Percentiles rank a stretch among this genome's conserved stretches.
Conservation (phyloP, 148 eudicot species). For the Arbutus unedo region DNA sequence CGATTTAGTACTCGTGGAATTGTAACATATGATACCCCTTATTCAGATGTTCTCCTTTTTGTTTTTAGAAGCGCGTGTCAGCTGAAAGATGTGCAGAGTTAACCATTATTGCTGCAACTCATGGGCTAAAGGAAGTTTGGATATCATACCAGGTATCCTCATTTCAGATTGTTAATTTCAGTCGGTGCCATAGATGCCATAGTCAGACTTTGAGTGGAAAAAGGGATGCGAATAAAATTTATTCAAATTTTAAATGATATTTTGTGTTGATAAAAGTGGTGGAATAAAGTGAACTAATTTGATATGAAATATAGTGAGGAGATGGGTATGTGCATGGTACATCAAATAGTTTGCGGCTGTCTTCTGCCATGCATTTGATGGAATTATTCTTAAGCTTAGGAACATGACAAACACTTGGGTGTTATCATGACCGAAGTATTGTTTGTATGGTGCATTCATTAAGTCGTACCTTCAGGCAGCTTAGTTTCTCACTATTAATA, state of each 20-base stretch:
- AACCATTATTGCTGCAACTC: slow-evolving; percentile 85
- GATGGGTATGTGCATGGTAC: not conserved
- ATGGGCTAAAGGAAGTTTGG: slow-evolving; percentile 95
- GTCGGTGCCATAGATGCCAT: not conserved
- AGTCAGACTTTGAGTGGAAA: not conserved
- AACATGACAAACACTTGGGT: not conserved
- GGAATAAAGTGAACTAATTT: slow-evolving; percentile 1
- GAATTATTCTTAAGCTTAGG: not conserved
- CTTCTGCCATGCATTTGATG: not conserved
- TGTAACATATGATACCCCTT: not conserved
- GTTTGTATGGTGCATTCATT: not conserved
- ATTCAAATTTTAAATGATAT: not conserved
- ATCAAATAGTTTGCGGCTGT: not conserved
- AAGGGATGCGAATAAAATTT: not conserved
- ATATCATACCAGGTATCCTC: slow-evolving; percentile 82
- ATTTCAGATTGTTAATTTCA: not conserved
- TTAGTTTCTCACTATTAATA: not conserved
- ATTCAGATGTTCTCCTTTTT: not conserved
- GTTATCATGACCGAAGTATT: not conserved
- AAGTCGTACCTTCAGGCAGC: not conserved
- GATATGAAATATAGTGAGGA: not conserved
- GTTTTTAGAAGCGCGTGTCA: slow-evolving; percentile 69
- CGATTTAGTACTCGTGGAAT: not conserved
- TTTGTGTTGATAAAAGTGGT: not conserved
- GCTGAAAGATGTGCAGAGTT: slow-evolving; percentile 90